Evolutionary conservation across 768 basidiomycete species (phyloP).

Genomic region (Mrakia frigida): DNA sequence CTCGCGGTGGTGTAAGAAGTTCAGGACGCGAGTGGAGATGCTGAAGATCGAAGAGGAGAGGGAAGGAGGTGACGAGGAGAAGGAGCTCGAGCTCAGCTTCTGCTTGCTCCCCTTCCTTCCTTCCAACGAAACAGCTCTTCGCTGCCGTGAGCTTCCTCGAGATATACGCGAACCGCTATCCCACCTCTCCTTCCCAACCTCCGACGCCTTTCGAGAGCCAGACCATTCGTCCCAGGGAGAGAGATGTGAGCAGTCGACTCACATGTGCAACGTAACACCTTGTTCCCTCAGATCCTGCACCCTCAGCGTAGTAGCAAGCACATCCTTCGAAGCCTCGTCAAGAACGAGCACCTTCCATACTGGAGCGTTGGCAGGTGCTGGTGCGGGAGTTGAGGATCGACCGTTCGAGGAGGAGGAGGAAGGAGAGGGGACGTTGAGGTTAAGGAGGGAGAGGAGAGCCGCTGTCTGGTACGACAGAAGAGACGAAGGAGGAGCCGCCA

Average conservation of each 20-base stretch:
- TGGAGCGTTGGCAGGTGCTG: conserved; percentile 57
- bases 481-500: conserved; percentile 39
- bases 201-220: neutral
- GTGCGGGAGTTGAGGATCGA: conserved; percentile 33
- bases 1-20: neutral
- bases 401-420: conserved; percentile 35
- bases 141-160: neutral
- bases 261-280: conserved; percentile 98
- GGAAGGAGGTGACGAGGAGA: neutral
- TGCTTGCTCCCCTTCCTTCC: neutral
- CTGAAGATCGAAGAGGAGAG: too few relatives aligned
- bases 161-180: too few relatives aligned
- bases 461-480: conserved; percentile 84
- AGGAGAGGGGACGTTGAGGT: conserved; percentile 66
- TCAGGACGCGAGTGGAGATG: neutral
- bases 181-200: too few relatives aligned
- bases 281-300: conserved; percentile 96
- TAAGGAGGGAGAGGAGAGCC: conserved; percentile 77
- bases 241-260: conserved; percentile 42
- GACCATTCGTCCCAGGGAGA: neutral
- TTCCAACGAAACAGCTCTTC: neutral
- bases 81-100: neutral
- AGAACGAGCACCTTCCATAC: conserved; percentile 96
- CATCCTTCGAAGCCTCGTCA: conserved; percentile 92
- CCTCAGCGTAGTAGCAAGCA: conserved; percentile 86